These are phyloP conservation scores for Funneliformis mosseae DNA, from an alignment of 192 early-diverging fungal species.

Conservation along the genomic window DNA sequence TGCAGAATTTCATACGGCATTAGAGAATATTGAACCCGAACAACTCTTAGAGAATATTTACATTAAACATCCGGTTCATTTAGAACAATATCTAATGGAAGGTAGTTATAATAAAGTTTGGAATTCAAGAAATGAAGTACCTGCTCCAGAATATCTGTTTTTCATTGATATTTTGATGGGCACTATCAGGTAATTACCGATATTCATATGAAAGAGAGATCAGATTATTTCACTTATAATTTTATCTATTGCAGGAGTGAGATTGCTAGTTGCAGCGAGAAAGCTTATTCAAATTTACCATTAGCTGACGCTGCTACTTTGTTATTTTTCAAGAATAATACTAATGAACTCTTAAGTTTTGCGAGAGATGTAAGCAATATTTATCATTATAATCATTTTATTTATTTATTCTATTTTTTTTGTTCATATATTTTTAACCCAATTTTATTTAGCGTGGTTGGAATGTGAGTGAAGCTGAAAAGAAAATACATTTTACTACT, in stretches of 20 bases:
- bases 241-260: slow-evolving; percentile 70
- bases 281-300: slow-evolving; percentile 86
- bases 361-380: slow-evolving; percentile 67
- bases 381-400: not conserved
- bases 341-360: slow-evolving; percentile 83
- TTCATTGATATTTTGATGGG: slow-evolving; percentile 94
- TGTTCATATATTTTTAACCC: not conserved
- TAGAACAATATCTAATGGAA: slow-evolving; percentile 98
- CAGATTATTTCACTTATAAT: not conserved
- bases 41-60: slow-evolving; percentile 79
- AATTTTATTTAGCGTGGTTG: slow-evolving; percentile 65
- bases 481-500: slow-evolving; percentile 79
- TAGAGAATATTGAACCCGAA: slow-evolving; percentile 86
- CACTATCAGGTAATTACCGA: slow-evolving; percentile 73
- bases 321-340: slow-evolving; percentile 79
- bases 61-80: slow-evolving; percentile 89
- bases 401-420: not conserved
- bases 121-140: slow-evolving; percentile 87
- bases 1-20: slow-evolving; percentile 98
- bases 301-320: slow-evolving; percentile 90
- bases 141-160: slow-evolving; percentile 88
- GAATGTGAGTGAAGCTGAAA: slow-evolving; percentile 77
- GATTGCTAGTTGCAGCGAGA: slow-evolving; percentile 95
- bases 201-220: not conserved
- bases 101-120: slow-evolving; percentile 97